These are phyloP conservation scores for Thalia dealbata DNA, from an alignment of 176 grass and related monocot species.

Conservation along the genomic window DNA sequence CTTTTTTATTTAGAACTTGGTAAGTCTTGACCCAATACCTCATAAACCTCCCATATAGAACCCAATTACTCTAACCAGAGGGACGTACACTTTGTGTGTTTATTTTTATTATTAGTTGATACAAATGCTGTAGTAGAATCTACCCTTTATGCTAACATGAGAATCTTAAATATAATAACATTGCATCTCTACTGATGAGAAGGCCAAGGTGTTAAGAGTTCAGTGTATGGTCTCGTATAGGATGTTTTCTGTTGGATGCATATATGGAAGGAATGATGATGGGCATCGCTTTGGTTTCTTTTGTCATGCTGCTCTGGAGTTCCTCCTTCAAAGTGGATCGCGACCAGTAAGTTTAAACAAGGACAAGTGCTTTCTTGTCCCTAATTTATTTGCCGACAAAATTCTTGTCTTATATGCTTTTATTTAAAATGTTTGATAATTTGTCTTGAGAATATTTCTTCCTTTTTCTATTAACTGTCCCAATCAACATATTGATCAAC, in stretches of 20 bases:
- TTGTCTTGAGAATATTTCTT: neutral
- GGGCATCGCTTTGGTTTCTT: constrained; percentile 81
- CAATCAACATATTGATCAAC: too few relatives aligned
- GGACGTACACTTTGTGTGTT: too few relatives aligned
- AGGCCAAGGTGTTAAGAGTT: neutral
- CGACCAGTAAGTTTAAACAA: constrained; percentile 46
- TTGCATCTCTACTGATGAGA: neutral
- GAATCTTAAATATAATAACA: neutral
- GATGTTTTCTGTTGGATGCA: constrained; percentile 83
- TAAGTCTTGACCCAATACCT: too few relatives aligned
- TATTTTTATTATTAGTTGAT: too few relatives aligned
- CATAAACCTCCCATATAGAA: too few relatives aligned
- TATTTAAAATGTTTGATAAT: neutral
- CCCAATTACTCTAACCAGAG: too few relatives aligned
- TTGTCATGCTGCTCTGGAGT: constrained; percentile 90
- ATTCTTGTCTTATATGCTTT: neutral
- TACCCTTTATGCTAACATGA: neutral
- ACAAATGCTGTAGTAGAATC: neutral
- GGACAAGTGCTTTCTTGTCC: neutral
- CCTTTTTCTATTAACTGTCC: neutral
- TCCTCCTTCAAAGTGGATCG: constrained; percentile 64
- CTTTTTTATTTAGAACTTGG: too few relatives aligned
- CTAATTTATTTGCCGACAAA: neutral
- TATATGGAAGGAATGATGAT: constrained; percentile 83
- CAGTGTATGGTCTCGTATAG: constrained; percentile 34